A percentile compares a stretch with the other conserved stretches of the same genome.
Evolutionary conservation across 1,284 basidiomycete species (phyloP).

Genomic region (Puccinia triticina): DNA sequence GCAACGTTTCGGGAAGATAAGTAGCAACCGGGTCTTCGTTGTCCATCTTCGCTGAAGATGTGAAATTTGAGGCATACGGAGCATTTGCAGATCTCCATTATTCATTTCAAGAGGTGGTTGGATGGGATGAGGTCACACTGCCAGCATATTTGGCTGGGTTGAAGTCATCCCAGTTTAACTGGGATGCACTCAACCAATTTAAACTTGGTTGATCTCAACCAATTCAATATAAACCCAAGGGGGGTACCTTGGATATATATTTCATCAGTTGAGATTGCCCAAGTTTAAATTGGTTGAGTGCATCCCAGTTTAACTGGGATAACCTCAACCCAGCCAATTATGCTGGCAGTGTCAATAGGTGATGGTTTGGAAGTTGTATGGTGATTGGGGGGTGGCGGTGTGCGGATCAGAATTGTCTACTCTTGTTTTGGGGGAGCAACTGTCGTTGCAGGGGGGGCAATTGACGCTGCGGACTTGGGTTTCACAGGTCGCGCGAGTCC

Average conservation of each 20-base stretch:
- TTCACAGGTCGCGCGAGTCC: neutral
- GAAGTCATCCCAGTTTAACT: too few relatives aligned
- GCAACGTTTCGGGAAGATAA: neutral
- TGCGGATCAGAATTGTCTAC: neutral
- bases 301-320: too few relatives aligned
- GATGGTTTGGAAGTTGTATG: neutral
- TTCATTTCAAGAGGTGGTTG: neutral
- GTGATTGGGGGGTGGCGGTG: neutral
- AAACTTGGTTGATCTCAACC: too few relatives aligned
- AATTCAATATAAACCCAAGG: too few relatives aligned
- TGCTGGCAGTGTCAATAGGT: too few relatives aligned
- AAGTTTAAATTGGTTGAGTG: too few relatives aligned
- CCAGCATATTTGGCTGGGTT: too few relatives aligned
- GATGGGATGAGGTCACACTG: too few relatives aligned
- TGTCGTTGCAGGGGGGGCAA: neutral
- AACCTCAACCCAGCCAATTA: too few relatives aligned
- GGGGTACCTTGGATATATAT: too few relatives aligned
- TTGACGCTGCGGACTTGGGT: neutral
- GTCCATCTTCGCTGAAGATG: neutral
- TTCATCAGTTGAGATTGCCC: too few relatives aligned
- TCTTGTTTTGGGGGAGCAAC: neutral
- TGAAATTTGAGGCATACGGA: neutral
- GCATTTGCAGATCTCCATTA: slow-evolving; percentile 10
- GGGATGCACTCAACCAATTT: too few relatives aligned
- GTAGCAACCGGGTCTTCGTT: neutral